phyloP scores from a whole-genome alignment of 768 basidiomycete species.

The Phylloporus scabripes region DNA sequence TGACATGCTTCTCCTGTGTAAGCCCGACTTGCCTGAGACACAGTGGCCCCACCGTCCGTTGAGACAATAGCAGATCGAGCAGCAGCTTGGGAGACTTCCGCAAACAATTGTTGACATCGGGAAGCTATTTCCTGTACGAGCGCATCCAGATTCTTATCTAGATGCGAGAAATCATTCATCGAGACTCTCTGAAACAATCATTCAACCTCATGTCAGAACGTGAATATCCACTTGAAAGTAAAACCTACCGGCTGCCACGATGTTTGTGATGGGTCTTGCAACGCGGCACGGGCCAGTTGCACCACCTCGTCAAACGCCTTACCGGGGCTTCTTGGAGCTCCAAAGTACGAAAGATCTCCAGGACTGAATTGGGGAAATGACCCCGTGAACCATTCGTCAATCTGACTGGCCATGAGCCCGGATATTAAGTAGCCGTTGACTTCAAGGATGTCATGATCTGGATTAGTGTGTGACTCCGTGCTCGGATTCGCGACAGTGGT shows the following conservation, averaged over 20 bases:
- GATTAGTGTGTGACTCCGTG: slow-evolving; percentile 43
- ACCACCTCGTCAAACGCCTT: slow-evolving; percentile 35
- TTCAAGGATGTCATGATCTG: slow-evolving; percentile 68
- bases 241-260: slow-evolving; percentile 51
- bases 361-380: slow-evolving; percentile 35
- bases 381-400: slow-evolving; percentile 80
- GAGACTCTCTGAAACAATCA: slow-evolving; percentile 39
- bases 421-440: slow-evolving; percentile 75
- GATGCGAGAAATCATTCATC: slow-evolving; percentile 47
- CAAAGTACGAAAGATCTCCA: slow-evolving; percentile 26
- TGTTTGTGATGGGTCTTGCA: slow-evolving; percentile 42
- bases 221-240: slow-evolving; percentile 23
- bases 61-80: slow-evolving; percentile 52
- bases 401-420: slow-evolving; percentile 59
- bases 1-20: slow-evolving; percentile 29
- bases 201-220: slow-evolving; percentile 22
- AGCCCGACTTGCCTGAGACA: slow-evolving; percentile 29
- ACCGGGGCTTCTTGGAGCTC: slow-evolving; percentile 17
- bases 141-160: slow-evolving; percentile 65
- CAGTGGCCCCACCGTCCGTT: slow-evolving; percentile 26
- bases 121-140: slow-evolving; percentile 57
- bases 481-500: slow-evolving; percentile 47
- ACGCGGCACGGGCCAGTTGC: slow-evolving; percentile 43
- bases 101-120: slow-evolving; percentile 58
- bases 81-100: slow-evolving; percentile 55